A percentile compares a stretch with the other conserved stretches of the same genome.
Evolutionary conservation across 148 eudicot species (phyloP).

Genomic region (Cornus controversa): DNA sequence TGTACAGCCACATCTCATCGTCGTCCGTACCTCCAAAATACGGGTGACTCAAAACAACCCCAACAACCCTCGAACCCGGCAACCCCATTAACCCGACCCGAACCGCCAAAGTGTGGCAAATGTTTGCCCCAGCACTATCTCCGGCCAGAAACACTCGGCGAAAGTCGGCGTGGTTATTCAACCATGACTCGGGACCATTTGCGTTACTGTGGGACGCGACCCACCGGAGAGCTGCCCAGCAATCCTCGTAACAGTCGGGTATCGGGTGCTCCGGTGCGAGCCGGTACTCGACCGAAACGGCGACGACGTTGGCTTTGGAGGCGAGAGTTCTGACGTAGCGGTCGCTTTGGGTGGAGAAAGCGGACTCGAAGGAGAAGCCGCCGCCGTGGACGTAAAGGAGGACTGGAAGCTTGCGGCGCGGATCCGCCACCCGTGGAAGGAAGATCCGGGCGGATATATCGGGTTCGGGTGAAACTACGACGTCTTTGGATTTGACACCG

Average conservation of each 20-base stretch:
- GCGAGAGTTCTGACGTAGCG: no score
- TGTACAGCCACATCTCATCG: conserved; percentile 23
- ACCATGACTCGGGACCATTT: conserved; percentile 33
- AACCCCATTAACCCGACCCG: conserved; percentile 21
- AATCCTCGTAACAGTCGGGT: conserved; percentile 47
- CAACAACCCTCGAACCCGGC: neutral
- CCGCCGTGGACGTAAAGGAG: no score
- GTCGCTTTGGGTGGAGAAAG: no score
- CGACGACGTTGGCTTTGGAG: conserved; percentile 12
- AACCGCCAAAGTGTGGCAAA: conserved; percentile 34
- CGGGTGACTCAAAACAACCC: no score
- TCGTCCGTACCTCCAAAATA: conserved; percentile 25
- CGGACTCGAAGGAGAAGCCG: no score
- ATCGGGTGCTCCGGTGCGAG: conserved; percentile 51
- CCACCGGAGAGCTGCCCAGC: conserved; percentile 46
- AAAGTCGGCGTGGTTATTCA: conserved; percentile 27
- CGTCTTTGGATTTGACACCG: no score
- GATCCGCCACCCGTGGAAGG: no score
- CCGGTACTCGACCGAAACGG: conserved; percentile 40
- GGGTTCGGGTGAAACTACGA: no score
- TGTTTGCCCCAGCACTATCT: conserved; percentile 59
- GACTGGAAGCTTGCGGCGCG: no score
- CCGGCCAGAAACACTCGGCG: conserved; percentile 38
- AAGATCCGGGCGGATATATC: no score
- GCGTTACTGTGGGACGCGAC: conserved; percentile 21